A percentile compares a stretch with the other conserved stretches of the same genome.
phyloP scores from a whole-genome alignment of 2,329 filamentous ascomycete species.

The Penicillium sp. region DNA sequence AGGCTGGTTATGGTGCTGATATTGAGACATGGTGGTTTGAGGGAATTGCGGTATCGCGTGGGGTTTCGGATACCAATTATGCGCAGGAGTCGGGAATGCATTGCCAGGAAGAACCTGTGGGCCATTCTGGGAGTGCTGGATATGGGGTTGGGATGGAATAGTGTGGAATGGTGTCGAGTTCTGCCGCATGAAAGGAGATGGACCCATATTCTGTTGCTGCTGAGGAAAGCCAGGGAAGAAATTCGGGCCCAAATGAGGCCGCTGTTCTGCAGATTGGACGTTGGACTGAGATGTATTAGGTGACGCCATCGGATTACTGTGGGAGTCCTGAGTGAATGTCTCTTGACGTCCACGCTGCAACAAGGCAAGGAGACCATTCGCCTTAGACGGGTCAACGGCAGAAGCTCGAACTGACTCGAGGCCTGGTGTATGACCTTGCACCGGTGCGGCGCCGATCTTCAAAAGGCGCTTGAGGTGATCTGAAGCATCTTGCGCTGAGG shows the following conservation, averaged over 20 bases:
- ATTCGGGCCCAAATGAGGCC: conserved; percentile 54
- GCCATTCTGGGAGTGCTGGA: conserved; percentile 11
- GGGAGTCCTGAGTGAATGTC: conserved; percentile 25
- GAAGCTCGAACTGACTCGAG: conserved; percentile 20
- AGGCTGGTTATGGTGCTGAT: conserved; percentile 21
- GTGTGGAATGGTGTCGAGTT: conserved; percentile 19
- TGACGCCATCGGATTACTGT: conserved; percentile 53
- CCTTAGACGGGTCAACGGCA: conserved; percentile 42
- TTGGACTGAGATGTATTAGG: conserved; percentile 55
- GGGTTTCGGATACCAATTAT: conserved; percentile 22
- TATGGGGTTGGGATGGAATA: conserved; percentile 11
- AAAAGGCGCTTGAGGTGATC: conserved; percentile 53
- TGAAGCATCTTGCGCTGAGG: conserved; percentile 46
- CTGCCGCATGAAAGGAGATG: conserved; percentile 33
- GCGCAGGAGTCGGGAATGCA: conserved; percentile 14
- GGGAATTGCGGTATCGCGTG: conserved; percentile 25
- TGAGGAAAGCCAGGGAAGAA: conserved; percentile 43
- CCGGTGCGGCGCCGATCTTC: conserved; percentile 35
- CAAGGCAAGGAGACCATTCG: conserved; percentile 58
- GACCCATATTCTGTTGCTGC: conserved; percentile 29
- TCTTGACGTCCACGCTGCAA: conserved; percentile 47
- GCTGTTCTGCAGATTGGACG: conserved; percentile 54
- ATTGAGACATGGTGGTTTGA: conserved; percentile 18
- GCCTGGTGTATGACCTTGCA: conserved; percentile 13
- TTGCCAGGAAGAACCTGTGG: conserved; percentile 12